Evolutionary conservation across 257 asterid species (phyloP).

Genomic region (Capsicum baccatum): DNA sequence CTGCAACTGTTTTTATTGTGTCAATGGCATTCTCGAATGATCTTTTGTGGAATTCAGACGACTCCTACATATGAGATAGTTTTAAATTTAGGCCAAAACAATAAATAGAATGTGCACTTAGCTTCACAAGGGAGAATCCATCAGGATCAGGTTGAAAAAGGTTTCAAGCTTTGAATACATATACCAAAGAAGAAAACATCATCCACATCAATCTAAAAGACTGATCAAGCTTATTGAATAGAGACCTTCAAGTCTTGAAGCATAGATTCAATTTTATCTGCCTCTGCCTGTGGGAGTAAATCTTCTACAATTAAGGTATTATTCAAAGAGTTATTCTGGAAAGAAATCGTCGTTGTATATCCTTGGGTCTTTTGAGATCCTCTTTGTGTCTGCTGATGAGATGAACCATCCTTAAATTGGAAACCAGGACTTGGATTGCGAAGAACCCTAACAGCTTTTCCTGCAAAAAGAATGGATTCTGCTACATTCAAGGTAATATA

Average conservation of each 20-base stretch:
- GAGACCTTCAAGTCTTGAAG: conserved; percentile 83
- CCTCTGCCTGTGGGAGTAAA: conserved; percentile 90
- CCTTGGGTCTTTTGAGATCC: conserved; percentile 73
- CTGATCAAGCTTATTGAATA: not conserved
- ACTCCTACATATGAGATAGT: conserved; percentile 58
- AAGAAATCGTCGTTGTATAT: conserved; percentile 44
- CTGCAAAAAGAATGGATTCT: conserved; percentile 91
- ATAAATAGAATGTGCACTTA: conserved; percentile 27
- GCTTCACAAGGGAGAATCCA: conserved; percentile 30
- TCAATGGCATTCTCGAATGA: conserved; percentile 82
- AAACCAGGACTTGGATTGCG: conserved; percentile 85
- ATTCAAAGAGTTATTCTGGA: conserved; percentile 55
- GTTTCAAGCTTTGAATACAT: not conserved
- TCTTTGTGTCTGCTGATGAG: conserved; percentile 66
- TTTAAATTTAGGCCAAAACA: not conserved
- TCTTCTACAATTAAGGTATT: conserved; percentile 63
- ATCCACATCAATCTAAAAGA: not conserved
- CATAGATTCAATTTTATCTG: conserved; percentile 88
- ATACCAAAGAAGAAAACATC: not conserved
- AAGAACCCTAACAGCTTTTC: conserved; percentile 95
- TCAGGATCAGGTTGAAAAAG: not conserved
- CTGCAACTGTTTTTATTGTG: conserved; percentile 92
- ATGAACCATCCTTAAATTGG: conserved; percentile 53
- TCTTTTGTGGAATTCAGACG: conserved; percentile 93
- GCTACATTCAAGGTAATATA: conserved; percentile 79